Evolutionary conservation across 176 grass and related monocot genomes (phyloP).

Genomic region (Canna indica): DNA sequence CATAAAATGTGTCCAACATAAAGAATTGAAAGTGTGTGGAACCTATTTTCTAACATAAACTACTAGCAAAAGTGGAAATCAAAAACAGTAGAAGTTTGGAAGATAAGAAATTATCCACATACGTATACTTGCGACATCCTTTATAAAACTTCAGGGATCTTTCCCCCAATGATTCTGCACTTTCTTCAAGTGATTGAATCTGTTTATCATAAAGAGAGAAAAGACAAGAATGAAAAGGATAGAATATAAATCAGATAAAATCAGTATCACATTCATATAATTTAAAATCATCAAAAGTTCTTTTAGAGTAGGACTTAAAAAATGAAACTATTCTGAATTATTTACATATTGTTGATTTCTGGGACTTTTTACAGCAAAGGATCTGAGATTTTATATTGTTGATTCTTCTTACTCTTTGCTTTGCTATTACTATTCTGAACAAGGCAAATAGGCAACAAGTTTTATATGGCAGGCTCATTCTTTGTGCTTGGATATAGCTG

Average conservation of each 20-base stretch:
- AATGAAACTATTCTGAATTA: too few species aligned
- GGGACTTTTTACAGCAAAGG: too few species aligned
- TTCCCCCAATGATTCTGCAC: slow-evolving; percentile 72
- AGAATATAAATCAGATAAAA: neutral
- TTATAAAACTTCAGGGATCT: slow-evolving; percentile 96
- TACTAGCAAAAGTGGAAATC: neutral
- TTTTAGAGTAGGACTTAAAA: neutral
- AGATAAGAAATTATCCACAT: slow-evolving; percentile 24
- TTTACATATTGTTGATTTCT: too few species aligned
- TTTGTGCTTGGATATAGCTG: too few species aligned
- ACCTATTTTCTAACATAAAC: neutral
- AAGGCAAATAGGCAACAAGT: too few species aligned
- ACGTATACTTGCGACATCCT: slow-evolving; percentile 98
- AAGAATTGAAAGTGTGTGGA: neutral
- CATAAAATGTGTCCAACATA: neutral
- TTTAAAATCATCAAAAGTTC: neutral
- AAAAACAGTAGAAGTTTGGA: neutral
- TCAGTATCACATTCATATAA: neutral
- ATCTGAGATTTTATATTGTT: too few species aligned
- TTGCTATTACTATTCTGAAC: too few species aligned
- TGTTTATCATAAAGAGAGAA: slow-evolving; percentile 33
- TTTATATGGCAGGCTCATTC: too few species aligned
- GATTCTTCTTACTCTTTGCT: too few species aligned
- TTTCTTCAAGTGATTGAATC: slow-evolving; percentile 87
- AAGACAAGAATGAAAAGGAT: slow-evolving; percentile 5